Evolutionary conservation across 331 rosid species (phyloP).

Genomic region (Cydonia oblonga): DNA sequence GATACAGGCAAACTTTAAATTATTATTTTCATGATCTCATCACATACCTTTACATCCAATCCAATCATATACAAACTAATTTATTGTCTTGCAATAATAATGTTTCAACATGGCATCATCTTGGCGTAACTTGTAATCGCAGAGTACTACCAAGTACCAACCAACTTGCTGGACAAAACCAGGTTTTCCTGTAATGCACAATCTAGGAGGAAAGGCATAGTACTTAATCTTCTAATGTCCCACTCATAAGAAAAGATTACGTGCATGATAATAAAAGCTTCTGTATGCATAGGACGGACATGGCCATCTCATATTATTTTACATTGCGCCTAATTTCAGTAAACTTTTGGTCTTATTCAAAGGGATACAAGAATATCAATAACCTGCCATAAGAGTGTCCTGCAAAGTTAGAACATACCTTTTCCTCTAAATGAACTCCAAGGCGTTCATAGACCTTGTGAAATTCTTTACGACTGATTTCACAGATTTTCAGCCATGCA

Average conservation of each 20-base stretch:
- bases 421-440: slow-evolving; percentile 70
- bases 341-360: background rate
- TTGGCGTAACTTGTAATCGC: background rate
- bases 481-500: slow-evolving; percentile 85
- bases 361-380: background rate
- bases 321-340: background rate
- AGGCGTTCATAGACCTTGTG: slow-evolving; percentile 76
- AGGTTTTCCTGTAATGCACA: too few relatives aligned
- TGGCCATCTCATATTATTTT: too few relatives aligned
- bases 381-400: background rate
- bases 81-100: background rate
- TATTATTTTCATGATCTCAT: background rate
- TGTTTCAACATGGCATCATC: background rate
- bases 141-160: background rate
- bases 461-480: slow-evolving; percentile 77
- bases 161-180: background rate
- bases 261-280: too few relatives aligned
- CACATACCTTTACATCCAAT: too few relatives aligned
- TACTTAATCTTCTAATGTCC: too few relatives aligned
- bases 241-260: too few relatives aligned
- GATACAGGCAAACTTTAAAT: background rate
- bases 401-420: slow-evolving; percentile 28
- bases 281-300: too few relatives aligned
- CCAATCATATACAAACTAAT: too few relatives aligned
- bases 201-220: too few relatives aligned